These are phyloP conservation scores for Mallotus nudiflorus DNA, from an alignment of 345 rosid species.

Conservation along the genomic window DNA sequence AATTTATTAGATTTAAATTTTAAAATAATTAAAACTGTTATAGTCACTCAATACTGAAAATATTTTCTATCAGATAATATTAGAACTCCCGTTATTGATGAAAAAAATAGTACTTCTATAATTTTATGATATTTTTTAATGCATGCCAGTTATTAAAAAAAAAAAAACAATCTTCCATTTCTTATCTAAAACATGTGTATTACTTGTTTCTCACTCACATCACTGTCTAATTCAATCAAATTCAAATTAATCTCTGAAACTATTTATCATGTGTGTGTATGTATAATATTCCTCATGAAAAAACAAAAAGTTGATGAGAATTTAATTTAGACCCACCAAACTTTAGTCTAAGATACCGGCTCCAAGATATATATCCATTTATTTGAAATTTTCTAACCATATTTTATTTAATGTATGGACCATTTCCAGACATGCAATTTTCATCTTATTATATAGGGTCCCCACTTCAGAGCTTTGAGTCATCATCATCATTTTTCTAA, in stretches of 20 bases:
- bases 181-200: not conserved
- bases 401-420: not conserved
- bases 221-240: not conserved
- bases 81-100: too few species aligned
- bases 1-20: too few species aligned
- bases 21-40: too few species aligned
- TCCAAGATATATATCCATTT: not conserved
- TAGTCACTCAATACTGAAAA: too few species aligned
- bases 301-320: not conserved
- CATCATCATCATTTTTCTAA: not conserved
- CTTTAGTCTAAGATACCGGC: conserved; percentile 19
- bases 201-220: not conserved
- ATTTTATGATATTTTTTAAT: too few species aligned
- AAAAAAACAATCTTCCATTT: not conserved
- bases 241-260: not conserved
- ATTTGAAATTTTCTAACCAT: too few species aligned
- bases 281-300: too few species aligned
- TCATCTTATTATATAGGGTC: not conserved
- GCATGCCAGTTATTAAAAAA: too few species aligned
- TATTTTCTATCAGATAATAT: too few species aligned
- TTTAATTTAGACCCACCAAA: conserved; percentile 4
- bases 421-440: conserved; percentile 1
- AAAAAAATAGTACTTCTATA: too few species aligned
- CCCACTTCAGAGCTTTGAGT: not conserved
- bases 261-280: not conserved